Base-by-base conservation (phyloP, 2,329 filamentous ascomycete genomes). In the Mycogone perniciosa region DNA sequence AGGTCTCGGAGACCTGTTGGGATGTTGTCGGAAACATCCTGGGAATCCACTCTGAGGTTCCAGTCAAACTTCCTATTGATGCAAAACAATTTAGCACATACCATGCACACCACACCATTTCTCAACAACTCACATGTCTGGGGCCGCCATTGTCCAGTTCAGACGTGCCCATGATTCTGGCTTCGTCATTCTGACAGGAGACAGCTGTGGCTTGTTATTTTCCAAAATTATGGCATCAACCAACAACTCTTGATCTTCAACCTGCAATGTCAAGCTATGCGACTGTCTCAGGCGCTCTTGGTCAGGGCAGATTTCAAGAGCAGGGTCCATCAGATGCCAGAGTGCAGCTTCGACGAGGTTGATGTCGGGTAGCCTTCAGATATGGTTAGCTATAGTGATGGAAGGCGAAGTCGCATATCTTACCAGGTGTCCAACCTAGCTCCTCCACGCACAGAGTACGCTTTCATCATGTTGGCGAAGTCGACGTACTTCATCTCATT, bases 81-180 rank as follows among this genome's bases (percentile, higher is more conserved):
- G 31, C 8, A 6, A n/a, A 6, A 10, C 11, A 20, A 30, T 4
- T 29, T 10, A 13, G 31, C 27, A 31, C n/a, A 27, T 11, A n/a
- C 2, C 7, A 7, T 2, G 20, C 37, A 13, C 7, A 20, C 30
- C 27, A 7, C 11, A 26, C 7, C 20, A 13, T 26, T 4, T 41
- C n/a, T 33, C 5, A 39, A 27, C n/a, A 11, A 56, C 59, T 51
- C 53, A 68, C 68, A 64, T 67, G 33, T 70, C 68, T 10, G 68
- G 68, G 5, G 67, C 63, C 29, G 59, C 59, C 29, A 68, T 45
- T 4, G 58, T 63, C 65, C 68, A 68, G 49, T 65, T 62, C 29
- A 69, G 46, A 10, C 58, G 60, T 4, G 56, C 51, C 51, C 54
- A 58, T 6, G 41, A 40, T 44, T 63, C 64, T 27, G 52, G 51